Conservation (phyloP, 257 asterid species). For the Anisodus tanguticus region DNA sequence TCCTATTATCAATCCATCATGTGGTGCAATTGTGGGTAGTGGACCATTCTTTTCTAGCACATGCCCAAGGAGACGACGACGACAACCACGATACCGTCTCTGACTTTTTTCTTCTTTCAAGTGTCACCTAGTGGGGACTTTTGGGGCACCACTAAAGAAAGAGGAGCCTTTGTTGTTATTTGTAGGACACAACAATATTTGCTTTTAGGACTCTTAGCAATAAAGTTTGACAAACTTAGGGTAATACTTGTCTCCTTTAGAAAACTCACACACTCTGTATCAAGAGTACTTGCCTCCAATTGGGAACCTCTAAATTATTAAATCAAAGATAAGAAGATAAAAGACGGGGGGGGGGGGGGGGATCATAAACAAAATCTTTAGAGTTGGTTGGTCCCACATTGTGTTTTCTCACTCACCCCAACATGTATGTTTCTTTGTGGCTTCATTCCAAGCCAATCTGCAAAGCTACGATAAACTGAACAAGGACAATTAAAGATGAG, state of each 20-base stretch:
- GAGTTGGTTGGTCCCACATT: slow-evolving; percentile 38
- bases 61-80: slow-evolving; percentile 26
- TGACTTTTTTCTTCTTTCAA: slow-evolving; percentile 26
- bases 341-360: too few species aligned
- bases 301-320: slow-evolving; percentile 30
- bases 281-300: slow-evolving; percentile 31
- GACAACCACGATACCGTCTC: slow-evolving; percentile 33
- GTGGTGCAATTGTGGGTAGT: slow-evolving; percentile 34
- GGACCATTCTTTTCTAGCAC: slow-evolving; percentile 43
- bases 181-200: slow-evolving; percentile 34
- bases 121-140: slow-evolving; percentile 30
- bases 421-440: slow-evolving; percentile 27
- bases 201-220: slow-evolving; percentile 39
- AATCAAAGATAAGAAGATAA: slow-evolving; percentile 21
- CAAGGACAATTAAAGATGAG: slow-evolving; percentile 31
- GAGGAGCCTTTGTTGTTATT: slow-evolving; percentile 21
- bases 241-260: slow-evolving; percentile 37
- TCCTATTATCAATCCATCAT: slow-evolving; percentile 10
- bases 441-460: slow-evolving; percentile 31
- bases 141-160: slow-evolving; percentile 36
- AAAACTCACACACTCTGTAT: neutral
- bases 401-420: slow-evolving; percentile 40
- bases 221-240: slow-evolving; percentile 39
- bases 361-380: neutral
- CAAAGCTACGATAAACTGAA: slow-evolving; percentile 24